Percentiles rank a stretch among this genome's conserved stretches.
phyloP scores from a whole-genome alignment of 108 stramenopile species.

The Schizochytrium sp. region DNA sequence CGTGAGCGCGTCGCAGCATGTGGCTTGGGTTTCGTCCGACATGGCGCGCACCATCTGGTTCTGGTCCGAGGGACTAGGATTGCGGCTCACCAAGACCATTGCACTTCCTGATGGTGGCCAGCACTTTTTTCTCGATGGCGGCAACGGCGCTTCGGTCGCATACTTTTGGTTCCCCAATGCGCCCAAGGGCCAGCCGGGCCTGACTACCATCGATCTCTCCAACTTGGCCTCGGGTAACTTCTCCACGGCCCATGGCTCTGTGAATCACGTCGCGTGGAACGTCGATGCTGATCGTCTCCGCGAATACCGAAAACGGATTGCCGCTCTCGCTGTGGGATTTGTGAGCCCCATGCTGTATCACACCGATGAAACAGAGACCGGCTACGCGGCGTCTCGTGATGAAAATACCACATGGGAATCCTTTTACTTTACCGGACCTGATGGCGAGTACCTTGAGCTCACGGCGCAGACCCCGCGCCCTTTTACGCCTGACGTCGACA shows the following conservation, averaged over 20 bases:
- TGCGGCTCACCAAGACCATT: constrained; percentile 7
- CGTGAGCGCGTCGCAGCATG: neutral
- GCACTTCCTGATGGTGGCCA: neutral
- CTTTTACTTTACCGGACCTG: neutral
- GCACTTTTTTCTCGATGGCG: constrained; percentile 14
- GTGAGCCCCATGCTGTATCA: constrained; percentile 9
- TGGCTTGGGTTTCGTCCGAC: constrained; percentile 12
- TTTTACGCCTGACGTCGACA: neutral
- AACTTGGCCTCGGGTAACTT: neutral
- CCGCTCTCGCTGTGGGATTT: neutral
- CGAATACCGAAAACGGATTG: neutral
- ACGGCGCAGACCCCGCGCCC: neutral
- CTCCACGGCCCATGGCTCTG: neutral
- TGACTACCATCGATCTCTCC: neutral
- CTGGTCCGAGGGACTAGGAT: neutral
- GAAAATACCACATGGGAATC: constrained; percentile 9
- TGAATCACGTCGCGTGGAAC: constrained; percentile 5
- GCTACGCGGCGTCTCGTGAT: neutral
- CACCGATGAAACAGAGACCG: neutral
- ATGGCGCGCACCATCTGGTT: constrained; percentile 14
- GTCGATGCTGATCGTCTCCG: neutral
- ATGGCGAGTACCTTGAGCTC: neutral
- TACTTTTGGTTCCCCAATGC: constrained; percentile 16
- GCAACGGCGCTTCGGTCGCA: neutral
- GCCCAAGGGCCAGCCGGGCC: neutral